Percentiles rank a stretch among this genome's conserved stretches.
Conservation (phyloP, 148 eudicot genomes). For the Dianthus caryophyllus region DNA sequence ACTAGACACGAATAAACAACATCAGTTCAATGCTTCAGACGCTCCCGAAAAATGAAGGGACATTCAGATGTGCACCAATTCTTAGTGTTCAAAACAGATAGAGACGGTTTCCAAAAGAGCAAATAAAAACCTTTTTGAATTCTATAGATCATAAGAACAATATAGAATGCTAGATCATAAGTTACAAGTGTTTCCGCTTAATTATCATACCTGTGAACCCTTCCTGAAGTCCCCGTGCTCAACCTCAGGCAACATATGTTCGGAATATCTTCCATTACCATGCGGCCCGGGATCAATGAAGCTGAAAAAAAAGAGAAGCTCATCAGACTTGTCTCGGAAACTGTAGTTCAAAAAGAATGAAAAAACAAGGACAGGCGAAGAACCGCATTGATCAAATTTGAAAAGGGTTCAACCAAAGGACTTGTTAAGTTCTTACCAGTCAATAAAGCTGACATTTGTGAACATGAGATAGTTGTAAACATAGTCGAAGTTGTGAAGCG, state of each 20-base stretch:
- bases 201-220: conserved; percentile 49
- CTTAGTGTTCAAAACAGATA: no score
- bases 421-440: conserved; percentile 37
- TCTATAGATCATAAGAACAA: background rate
- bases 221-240: conserved; percentile 47
- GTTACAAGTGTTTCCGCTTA: background rate
- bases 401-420: background rate
- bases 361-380: background rate
- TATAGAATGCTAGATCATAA: background rate
- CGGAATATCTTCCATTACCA: conserved; percentile 57
- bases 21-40: background rate
- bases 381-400: background rate
- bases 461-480: conserved; percentile 57
- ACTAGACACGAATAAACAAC: conserved; percentile 30
- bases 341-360: background rate
- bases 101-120: no score
- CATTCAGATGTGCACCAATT: background rate
- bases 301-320: conserved; percentile 27
- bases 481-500: conserved; percentile 62
- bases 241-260: conserved; percentile 56
- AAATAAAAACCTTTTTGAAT: no score
- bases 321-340: conserved; percentile 14
- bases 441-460: conserved; percentile 62
- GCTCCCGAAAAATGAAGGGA: background rate
- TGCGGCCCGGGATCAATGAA: conserved; percentile 60